Conservation (phyloP, 202 grass and related monocot species). For the Dendrocalamus latiflorus region DNA sequence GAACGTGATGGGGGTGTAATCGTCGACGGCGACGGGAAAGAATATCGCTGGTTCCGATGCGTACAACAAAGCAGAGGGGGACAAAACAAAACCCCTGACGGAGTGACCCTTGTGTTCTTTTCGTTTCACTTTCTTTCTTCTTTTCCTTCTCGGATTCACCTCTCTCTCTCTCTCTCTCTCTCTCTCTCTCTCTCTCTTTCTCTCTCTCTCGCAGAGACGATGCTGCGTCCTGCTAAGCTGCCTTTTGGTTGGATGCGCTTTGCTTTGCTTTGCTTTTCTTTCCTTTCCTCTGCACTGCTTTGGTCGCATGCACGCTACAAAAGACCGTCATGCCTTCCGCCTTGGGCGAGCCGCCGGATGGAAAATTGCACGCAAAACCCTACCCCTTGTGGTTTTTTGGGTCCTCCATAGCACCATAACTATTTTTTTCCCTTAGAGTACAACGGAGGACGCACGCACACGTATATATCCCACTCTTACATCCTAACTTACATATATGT, state of each 20-base stretch:
- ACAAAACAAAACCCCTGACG: not conserved
- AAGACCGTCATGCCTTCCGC: constrained; percentile 6
- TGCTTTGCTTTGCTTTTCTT: not conserved
- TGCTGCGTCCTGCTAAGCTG: not conserved
- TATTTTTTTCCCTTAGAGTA: no score
- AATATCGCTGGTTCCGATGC: constrained; percentile 41
- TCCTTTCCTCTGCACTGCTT: not conserved
- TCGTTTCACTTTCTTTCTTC: constrained; percentile 6
- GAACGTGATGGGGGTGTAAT: not conserved
- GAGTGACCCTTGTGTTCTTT: not conserved
- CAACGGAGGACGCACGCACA: no score
- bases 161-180: not conserved
- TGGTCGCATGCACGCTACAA: constrained; percentile 26
- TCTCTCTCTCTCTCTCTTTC: no score
- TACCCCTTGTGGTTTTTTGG: not conserved
- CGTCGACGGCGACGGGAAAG: constrained; percentile 8
- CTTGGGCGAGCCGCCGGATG: constrained; percentile 20
- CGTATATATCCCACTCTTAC: no score
- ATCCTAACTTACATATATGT: no score
- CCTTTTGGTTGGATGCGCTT: not conserved
- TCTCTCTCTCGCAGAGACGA: no score
- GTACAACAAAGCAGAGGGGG: not conserved
- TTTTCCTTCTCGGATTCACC: constrained; percentile 5
- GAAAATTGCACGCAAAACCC: not conserved
- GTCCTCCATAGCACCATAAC: not conserved